Conservation (phyloP, 1,139 yeast species). For the Hanseniaspora uvarum region DNA sequence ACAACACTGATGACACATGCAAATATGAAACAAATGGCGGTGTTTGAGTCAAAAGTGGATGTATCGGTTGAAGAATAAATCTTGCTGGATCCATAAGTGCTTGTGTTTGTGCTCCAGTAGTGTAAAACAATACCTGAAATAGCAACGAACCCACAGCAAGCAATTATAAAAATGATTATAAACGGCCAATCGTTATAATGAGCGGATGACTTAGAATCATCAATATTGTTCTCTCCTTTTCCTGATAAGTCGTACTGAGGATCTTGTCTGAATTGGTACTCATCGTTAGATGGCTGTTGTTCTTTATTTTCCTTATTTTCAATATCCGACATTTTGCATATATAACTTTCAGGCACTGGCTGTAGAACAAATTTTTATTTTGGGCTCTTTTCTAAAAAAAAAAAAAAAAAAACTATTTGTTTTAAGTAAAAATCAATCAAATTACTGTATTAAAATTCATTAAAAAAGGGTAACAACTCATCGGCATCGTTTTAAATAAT, state of each 20-base stretch:
- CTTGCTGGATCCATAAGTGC: slow-evolving; percentile 48
- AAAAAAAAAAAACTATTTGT: too few relatives aligned
- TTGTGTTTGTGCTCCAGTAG: slow-evolving; percentile 48
- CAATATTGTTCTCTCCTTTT: slow-evolving; percentile 31
- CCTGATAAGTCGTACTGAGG: slow-evolving; percentile 28
- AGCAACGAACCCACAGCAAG: slow-evolving; percentile 59
- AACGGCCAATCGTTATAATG: slow-evolving; percentile 66
- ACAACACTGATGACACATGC: slow-evolving; percentile 53
- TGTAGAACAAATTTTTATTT: not conserved
- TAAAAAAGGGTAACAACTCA: too few relatives aligned
- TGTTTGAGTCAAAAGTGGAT: slow-evolving; percentile 62
- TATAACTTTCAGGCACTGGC: too few relatives aligned
- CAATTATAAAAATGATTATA: slow-evolving; percentile 49
- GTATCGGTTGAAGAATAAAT: slow-evolving; percentile 46
- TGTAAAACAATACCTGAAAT: slow-evolving; percentile 60
- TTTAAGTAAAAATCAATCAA: too few relatives aligned
- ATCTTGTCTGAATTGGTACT: slow-evolving; percentile 25
- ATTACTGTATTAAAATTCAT: too few relatives aligned
- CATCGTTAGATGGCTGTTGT: slow-evolving; percentile 13
- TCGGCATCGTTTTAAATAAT: too few relatives aligned
- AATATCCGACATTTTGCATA: not conserved
- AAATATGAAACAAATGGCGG: slow-evolving; percentile 61
- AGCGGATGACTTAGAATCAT: slow-evolving; percentile 23
- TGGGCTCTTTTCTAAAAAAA: too few relatives aligned
- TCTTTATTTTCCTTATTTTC: slow-evolving; percentile 8